These are phyloP conservation scores for Globisporangium splendens DNA, from an alignment of 352 stramenopile species.

Conservation along the genomic window DNA sequence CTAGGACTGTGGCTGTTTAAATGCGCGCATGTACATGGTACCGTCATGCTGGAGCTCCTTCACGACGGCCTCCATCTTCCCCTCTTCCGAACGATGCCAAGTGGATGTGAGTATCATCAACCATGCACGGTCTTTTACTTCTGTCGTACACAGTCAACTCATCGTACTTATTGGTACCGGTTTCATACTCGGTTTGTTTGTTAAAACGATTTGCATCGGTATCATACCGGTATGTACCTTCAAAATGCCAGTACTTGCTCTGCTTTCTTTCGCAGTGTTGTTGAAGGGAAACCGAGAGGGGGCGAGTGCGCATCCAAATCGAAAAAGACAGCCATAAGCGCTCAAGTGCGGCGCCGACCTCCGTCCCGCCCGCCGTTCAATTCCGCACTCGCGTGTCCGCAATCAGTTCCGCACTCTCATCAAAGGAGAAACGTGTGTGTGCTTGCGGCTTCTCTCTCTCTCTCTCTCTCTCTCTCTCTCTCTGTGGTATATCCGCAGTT, in stretches of 20 bases:
- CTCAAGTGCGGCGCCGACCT: neutral
- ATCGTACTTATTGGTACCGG: neutral
- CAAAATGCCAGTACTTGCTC: neutral
- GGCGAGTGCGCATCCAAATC: neutral
- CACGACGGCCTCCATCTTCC: conserved; percentile 39
- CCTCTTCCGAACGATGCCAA: neutral
- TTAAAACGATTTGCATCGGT: neutral
- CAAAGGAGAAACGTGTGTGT: too few relatives aligned
- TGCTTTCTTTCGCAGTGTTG: neutral
- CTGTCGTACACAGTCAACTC: neutral
- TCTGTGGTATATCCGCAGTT: too few relatives aligned
- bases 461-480: too few relatives aligned
- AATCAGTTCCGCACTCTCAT: too few relatives aligned
- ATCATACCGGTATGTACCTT: neutral
- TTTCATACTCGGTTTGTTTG: too few relatives aligned
- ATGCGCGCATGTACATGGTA: conserved; percentile 10
- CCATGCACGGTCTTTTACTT: neutral
- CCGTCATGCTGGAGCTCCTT: conserved; percentile 73
- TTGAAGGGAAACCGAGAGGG: neutral
- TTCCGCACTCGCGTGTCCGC: too few relatives aligned
- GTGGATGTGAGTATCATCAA: neutral
- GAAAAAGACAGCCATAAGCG: neutral
- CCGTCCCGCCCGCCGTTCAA: too few relatives aligned
- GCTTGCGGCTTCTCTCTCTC: too few relatives aligned
- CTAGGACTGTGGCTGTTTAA: too few relatives aligned